A percentile compares a stretch with the other conserved stretches of the same genome.
Conservation (phyloP, 208 protist species). For the Leishmania martiniquensis region DNA sequence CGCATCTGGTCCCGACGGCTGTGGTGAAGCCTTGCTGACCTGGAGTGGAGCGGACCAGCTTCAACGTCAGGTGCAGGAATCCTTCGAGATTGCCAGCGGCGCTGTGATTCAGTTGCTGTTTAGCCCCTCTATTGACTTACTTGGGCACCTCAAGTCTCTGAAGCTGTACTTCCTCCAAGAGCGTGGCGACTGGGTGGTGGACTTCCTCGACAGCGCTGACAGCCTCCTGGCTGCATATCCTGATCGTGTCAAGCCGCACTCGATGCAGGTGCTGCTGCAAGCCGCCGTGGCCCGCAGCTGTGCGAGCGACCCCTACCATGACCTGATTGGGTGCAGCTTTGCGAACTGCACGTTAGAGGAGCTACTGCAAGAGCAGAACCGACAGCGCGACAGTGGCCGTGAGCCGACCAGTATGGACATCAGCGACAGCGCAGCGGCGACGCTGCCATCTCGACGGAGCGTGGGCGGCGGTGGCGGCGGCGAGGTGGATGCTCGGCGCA, state of each 20-base stretch:
- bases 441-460: slow-evolving; percentile 9
- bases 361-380: slow-evolving; percentile 30
- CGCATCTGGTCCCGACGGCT: not conserved
- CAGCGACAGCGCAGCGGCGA: not conserved
- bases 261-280: slow-evolving; percentile 83
- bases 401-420: not conserved
- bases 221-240: slow-evolving; percentile 60
- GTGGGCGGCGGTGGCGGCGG: slow-evolving; percentile 1
- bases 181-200: slow-evolving; percentile 82
- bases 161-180: slow-evolving; percentile 86
- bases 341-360: slow-evolving; percentile 59
- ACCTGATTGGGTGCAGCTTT: slow-evolving; percentile 78
- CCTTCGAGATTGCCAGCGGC: slow-evolving; percentile 77
- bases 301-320: slow-evolving; percentile 71
- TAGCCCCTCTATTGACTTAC: slow-evolving; percentile 68
- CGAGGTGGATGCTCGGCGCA: slow-evolving; percentile 40
- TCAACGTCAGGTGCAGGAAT: slow-evolving; percentile 71
- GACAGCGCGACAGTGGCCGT: slow-evolving; percentile 25
- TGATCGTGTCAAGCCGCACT: slow-evolving; percentile 73
- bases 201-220: slow-evolving; percentile 87
- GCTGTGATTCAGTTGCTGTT: slow-evolving; percentile 80
- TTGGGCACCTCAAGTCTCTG: slow-evolving; percentile 73
- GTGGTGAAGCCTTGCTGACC: slow-evolving; percentile 39
- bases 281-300: slow-evolving; percentile 76
- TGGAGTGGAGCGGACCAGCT: slow-evolving; percentile 75